Evolutionary conservation across 2,329 filamentous ascomycete genomes (phyloP).

Genomic region (Hypoxylon sp.): DNA sequence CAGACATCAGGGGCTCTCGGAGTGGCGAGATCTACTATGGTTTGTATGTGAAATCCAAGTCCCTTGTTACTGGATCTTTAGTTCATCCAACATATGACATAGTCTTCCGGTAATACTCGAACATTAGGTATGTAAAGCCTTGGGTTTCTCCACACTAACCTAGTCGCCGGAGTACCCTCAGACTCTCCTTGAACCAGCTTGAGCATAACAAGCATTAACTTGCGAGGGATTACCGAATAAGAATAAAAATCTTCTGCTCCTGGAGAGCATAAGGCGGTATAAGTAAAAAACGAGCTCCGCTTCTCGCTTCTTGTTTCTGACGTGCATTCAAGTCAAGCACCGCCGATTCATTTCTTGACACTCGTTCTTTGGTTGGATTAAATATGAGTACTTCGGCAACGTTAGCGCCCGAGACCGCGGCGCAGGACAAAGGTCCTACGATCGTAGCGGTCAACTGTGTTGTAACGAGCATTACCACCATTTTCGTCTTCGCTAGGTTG

Average conservation of each 20-base stretch:
- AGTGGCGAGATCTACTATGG: constrained; percentile 3
- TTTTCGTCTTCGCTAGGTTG: constrained; percentile 55
- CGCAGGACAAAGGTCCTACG: constrained; percentile 55
- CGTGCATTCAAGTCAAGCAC: constrained; percentile 7
- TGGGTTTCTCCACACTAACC: constrained; percentile 20
- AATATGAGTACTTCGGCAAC: constrained; percentile 11
- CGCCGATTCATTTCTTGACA: neutral
- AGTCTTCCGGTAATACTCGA: neutral
- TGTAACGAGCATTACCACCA: constrained; percentile 52
- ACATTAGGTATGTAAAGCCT: constrained; percentile 5
- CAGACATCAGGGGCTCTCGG: neutral
- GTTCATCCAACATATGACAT: constrained; percentile 5
- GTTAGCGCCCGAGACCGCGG: constrained; percentile 16
- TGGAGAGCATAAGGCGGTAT: constrained; percentile 8
- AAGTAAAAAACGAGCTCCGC: constrained; percentile 9
- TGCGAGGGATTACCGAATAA: neutral
- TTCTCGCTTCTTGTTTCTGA: neutral
- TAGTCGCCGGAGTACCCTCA: constrained; percentile 12
- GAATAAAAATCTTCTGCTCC: neutral
- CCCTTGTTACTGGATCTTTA: constrained; percentile 7
- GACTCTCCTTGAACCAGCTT: constrained; percentile 9
- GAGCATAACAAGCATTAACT: constrained; percentile 4
- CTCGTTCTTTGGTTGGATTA: constrained; percentile 2
- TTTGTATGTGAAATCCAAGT: neutral
- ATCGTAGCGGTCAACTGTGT: constrained; percentile 55